These are phyloP conservation scores for Hypoxylon sp. DNA, from an alignment of 2,329 filamentous ascomycete genomes.

Conservation along the genomic window DNA sequence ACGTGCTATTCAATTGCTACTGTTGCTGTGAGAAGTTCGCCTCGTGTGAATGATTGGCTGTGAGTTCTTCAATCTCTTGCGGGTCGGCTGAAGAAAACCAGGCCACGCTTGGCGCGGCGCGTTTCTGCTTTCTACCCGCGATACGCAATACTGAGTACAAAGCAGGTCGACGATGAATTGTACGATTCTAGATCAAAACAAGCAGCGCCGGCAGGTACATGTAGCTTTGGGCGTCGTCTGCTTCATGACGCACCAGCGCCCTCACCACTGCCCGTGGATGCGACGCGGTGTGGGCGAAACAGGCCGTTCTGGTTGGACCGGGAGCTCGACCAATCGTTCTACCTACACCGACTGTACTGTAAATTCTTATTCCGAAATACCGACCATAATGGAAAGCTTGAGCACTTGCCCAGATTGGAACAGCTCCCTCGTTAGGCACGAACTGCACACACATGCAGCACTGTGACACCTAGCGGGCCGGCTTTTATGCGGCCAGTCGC, in stretches of 20 bases:
- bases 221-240: slow-evolving; percentile 34
- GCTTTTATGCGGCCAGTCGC: slow-evolving; percentile 53
- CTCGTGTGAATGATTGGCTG: slow-evolving; percentile 51
- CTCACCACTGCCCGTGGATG: slow-evolving; percentile 38
- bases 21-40: slow-evolving; percentile 44
- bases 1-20: slow-evolving; percentile 41
- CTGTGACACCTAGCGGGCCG: slow-evolving; percentile 53
- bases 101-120: slow-evolving; percentile 46
- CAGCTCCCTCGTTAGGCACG: slow-evolving; percentile 50
- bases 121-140: slow-evolving; percentile 42
- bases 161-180: slow-evolving; percentile 31
- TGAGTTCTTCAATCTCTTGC: slow-evolving; percentile 39
- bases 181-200: slow-evolving; percentile 43
- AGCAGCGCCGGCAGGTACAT: slow-evolving; percentile 22
- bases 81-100: slow-evolving; percentile 42
- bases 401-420: slow-evolving; percentile 47
- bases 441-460: slow-evolving; percentile 48
- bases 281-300: slow-evolving; percentile 44
- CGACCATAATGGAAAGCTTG: slow-evolving; percentile 30
- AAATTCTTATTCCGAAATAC: slow-evolving; percentile 46
- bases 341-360: slow-evolving; percentile 44
- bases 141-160: slow-evolving; percentile 37
- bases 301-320: slow-evolving; percentile 39
- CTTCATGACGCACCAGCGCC: slow-evolving; percentile 42
- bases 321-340: slow-evolving; percentile 40